Conservation (phyloP, 495 filamentous ascomycete genomes). For the Penicillium coffeae region DNA sequence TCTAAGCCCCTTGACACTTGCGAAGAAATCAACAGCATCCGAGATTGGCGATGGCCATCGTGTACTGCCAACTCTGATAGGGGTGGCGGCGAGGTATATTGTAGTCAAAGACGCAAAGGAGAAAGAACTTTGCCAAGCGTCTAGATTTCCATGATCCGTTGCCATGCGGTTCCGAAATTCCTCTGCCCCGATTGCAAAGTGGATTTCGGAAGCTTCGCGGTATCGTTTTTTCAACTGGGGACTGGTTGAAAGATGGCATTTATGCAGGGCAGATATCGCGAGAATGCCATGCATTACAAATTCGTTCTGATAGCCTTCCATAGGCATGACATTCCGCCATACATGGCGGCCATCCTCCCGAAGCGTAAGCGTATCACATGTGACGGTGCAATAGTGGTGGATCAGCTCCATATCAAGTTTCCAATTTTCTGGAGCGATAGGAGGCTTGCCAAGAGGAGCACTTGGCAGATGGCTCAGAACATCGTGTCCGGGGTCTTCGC, state of each 20-base stretch:
- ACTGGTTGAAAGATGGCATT: slow-evolving; percentile 17
- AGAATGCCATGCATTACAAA: slow-evolving; percentile 42
- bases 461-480: slow-evolving; percentile 9
- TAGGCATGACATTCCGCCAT: slow-evolving; percentile 31
- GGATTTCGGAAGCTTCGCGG: slow-evolving; percentile 29
- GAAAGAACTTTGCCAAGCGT: slow-evolving; percentile 39
- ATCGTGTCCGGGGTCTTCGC: background rate
- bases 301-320: slow-evolving; percentile 31
- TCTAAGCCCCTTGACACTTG: slow-evolving; percentile 17
- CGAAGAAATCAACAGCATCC: slow-evolving; percentile 18
- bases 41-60: slow-evolving; percentile 19
- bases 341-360: slow-evolving; percentile 25
- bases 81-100: slow-evolving; percentile 31
- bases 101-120: slow-evolving; percentile 38
- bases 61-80: slow-evolving; percentile 17
- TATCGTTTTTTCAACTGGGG: slow-evolving; percentile 10
- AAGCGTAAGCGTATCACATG: slow-evolving; percentile 20
- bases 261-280: slow-evolving; percentile 36
- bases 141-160: slow-evolving; percentile 21
- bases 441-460: slow-evolving; percentile 1
- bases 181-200: slow-evolving; percentile 18
- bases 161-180: slow-evolving; percentile 25
- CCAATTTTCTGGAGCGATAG: slow-evolving; percentile 15
- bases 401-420: slow-evolving; percentile 30
- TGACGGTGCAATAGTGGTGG: slow-evolving; percentile 30